These are phyloP conservation scores for Didymella exigua DNA, from an alignment of 2,329 filamentous ascomycete species.

Conservation along the genomic window DNA sequence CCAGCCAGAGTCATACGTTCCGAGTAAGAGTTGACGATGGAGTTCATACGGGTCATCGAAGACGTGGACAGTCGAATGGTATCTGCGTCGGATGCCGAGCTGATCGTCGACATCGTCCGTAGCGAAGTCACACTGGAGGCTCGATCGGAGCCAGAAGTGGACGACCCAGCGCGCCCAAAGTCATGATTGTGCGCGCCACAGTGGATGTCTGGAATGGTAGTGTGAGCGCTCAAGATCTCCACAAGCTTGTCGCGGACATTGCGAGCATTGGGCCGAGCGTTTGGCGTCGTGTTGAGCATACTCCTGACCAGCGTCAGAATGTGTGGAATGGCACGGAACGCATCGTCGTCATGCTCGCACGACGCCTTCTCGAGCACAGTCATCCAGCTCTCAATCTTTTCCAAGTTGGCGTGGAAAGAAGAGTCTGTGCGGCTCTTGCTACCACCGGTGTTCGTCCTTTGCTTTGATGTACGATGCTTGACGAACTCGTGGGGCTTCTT, in stretches of 20 bases:
- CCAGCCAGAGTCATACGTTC: constrained; percentile 39
- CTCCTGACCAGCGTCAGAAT: constrained; percentile 49
- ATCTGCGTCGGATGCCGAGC: constrained; percentile 37
- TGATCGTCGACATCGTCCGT: constrained; percentile 38
- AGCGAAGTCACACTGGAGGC: constrained; percentile 38
- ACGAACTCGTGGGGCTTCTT: constrained; percentile 69
- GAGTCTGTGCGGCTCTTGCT: constrained; percentile 67
- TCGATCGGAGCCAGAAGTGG: constrained; percentile 34
- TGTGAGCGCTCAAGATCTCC: constrained; percentile 39
- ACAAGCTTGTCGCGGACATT: constrained; percentile 49
- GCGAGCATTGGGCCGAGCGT: constrained; percentile 49
- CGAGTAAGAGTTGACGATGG: constrained; percentile 39
- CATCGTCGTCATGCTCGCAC: constrained; percentile 43
- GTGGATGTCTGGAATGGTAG: constrained; percentile 42
- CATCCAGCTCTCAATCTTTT: constrained; percentile 74
- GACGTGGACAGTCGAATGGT: constrained; percentile 37
- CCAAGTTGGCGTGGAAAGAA: constrained; percentile 73
- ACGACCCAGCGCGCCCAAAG: constrained; percentile 29
- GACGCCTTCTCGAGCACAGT: constrained; percentile 65
- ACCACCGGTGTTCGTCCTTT: constrained; percentile 55
- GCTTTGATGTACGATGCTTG: constrained; percentile 68
- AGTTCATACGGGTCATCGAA: constrained; percentile 33
- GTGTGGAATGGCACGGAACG: constrained; percentile 49
- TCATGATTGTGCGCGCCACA: constrained; percentile 44
- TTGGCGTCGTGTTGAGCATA: constrained; percentile 52